Evolutionary conservation across 768 basidiomycete genomes (phyloP), one percentile per base, ranked within the genome.

Genomic region (Hortiboletus flavorubellus): DNA sequence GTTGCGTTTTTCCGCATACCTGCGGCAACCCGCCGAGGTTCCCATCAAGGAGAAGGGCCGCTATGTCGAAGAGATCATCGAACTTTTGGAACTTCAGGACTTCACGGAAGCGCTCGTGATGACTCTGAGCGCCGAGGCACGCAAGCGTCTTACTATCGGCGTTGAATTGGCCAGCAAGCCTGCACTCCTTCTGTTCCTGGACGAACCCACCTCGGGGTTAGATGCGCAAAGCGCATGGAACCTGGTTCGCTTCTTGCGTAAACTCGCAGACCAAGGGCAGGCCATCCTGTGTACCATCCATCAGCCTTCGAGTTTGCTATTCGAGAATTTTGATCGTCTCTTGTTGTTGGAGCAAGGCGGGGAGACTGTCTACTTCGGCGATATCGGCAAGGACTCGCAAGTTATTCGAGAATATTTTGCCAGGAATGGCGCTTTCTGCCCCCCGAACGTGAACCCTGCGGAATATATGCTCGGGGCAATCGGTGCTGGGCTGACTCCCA

Each of bases 351-450:
- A 93, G 63, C 76, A 77, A 15, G 93, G 93, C 2, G 93, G 93
- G 8, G 85, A 91, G 68, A 93, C 92, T 0, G 90, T 94, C n/a
- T 96, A 95, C 77, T 95, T 91, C 65, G 93, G 93, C 41, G 87
- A 90, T 57, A 91, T 95, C 47, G 93, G 92, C 43, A 68, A 76
- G 41, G 87, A 91, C 58, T 88, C 90, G 4, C 64, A 73, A 2
- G 75, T 84, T 35, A 74, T 95, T 46, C 83, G 81, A 29, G 77
- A 84, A 5, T 96, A 96, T 74, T 92, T 94, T 66, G 82, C 83
- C 23, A 76, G 77, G 15, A 73, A 89, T 58, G 91, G 92, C 14
- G 93, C 68, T 5, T 57, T 69, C 30, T 93, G 91, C 68, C 90
- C 91, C 4, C 46, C 80, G 0, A 85, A 86, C 57, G 85, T 85